Evolutionary conservation across 345 rosid genomes (phyloP).

Genomic region (Moricandia moricandioides): DNA sequence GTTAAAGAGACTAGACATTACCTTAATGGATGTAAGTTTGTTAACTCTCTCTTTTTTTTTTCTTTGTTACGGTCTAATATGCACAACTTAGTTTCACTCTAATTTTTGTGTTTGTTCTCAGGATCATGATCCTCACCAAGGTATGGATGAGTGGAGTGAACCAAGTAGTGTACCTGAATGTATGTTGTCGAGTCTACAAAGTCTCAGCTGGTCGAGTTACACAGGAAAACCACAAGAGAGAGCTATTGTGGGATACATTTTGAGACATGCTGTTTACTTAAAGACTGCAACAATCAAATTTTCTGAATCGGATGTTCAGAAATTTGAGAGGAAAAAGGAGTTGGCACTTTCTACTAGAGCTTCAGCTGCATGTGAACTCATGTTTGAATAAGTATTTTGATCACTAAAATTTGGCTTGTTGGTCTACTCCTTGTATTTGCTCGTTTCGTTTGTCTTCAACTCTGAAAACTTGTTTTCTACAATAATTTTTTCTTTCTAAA

Average conservation of each 20-base stretch:
- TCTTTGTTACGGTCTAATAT: neutral
- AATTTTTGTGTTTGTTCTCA: neutral
- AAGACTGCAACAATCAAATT: neutral
- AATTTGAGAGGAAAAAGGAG: neutral
- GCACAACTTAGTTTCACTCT: neutral
- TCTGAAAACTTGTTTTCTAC: neutral
- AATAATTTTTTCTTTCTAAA: neutral
- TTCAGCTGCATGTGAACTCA: neutral
- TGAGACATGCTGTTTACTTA: neutral
- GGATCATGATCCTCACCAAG: neutral
- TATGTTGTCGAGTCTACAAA: neutral
- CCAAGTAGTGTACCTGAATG: neutral
- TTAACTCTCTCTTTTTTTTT: neutral
- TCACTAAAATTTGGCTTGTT: neutral
- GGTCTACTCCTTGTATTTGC: neutral
- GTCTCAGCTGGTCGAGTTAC: neutral
- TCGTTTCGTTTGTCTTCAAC: neutral
- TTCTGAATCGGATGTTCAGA: too few species aligned
- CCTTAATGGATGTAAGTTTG: neutral
- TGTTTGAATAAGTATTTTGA: neutral
- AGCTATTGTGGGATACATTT: neutral
- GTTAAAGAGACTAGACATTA: too few species aligned
- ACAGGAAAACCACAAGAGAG: neutral
- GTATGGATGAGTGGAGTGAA: neutral
- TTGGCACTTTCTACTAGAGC: neutral